A percentile compares a stretch with the other conserved stretches of the same genome.
These are phyloP conservation scores for Cyberlindnera mycetangii DNA, from an alignment of 805 yeast species.

Conservation along the genomic window DNA sequence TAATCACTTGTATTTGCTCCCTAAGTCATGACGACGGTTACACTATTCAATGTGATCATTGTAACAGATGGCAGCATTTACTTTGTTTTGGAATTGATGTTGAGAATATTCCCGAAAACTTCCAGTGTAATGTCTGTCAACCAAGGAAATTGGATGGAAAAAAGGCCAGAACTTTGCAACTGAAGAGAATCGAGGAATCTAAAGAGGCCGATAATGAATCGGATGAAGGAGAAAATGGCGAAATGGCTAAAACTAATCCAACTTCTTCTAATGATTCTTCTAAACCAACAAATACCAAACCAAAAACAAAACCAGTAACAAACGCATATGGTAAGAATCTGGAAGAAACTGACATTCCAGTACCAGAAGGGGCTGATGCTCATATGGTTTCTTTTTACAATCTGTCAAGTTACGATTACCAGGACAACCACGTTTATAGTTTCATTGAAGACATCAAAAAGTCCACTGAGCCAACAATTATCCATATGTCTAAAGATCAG, in stretches of 20 bases:
- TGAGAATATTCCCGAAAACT: constrained; percentile 79
- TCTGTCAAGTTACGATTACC: constrained; percentile 37
- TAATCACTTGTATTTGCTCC: constrained; percentile 87
- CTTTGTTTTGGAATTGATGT: constrained; percentile 78
- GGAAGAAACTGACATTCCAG: constrained; percentile 33
- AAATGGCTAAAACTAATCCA: not conserved
- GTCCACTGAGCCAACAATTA: constrained; percentile 9
- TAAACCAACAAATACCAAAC: constrained; percentile 11
- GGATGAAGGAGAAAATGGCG: constrained; percentile 2
- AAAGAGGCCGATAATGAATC: constrained; percentile 6
- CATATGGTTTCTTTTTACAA: constrained; percentile 33
- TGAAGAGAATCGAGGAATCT: constrained; percentile 18
- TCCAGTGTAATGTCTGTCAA: constrained; percentile 76
- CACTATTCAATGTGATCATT: constrained; percentile 90
- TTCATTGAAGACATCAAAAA: constrained; percentile 37
- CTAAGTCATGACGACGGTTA: constrained; percentile 88
- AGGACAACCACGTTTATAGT: constrained; percentile 38
- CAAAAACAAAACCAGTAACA: constrained; percentile 22
- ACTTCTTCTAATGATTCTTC: constrained; percentile 11
- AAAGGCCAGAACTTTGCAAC: constrained; percentile 41
- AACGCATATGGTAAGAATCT: constrained; percentile 30
- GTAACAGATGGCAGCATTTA: constrained; percentile 94
- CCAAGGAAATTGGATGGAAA: constrained; percentile 44
- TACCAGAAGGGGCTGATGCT: constrained; percentile 35
- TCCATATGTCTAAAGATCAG: constrained; percentile 24